Conservation (phyloP, 2,329 filamentous ascomycete genomes). For the Capronia americana region DNA sequence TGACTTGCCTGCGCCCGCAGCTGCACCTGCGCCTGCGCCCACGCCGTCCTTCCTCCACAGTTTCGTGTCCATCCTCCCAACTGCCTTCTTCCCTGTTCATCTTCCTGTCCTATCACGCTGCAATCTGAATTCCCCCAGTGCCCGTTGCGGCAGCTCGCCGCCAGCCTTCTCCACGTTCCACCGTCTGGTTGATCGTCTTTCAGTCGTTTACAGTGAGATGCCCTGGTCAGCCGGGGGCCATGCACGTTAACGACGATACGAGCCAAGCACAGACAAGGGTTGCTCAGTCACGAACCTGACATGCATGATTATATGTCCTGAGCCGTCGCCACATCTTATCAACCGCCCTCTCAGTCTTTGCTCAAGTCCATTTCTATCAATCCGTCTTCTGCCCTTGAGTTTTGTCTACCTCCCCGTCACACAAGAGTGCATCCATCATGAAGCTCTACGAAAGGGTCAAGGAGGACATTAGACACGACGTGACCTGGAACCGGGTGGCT, state of each 20-base stretch:
- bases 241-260: slow-evolving; percentile 7
- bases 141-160: slow-evolving; percentile 11
- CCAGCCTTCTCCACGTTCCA: slow-evolving; percentile 21
- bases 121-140: not conserved
- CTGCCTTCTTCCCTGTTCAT: no score
- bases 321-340: slow-evolving; percentile 15
- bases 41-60: not conserved
- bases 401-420: not conserved
- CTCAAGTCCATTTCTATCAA: not conserved
- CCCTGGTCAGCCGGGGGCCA: not conserved
- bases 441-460: slow-evolving; percentile 33
- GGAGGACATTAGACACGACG: slow-evolving; percentile 35
- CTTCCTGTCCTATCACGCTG: not conserved
- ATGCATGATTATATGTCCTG: slow-evolving; percentile 20
- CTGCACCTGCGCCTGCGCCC: no score
- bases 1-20: no score
- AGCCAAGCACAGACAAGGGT: not conserved
- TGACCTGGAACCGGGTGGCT: slow-evolving; percentile 37
- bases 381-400: not conserved
- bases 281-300: slow-evolving; percentile 6
- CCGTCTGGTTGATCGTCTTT: slow-evolving; percentile 4
- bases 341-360: slow-evolving; percentile 5
- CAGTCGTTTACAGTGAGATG: not conserved
- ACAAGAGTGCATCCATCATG: slow-evolving; percentile 30
- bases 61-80: no score